Conservation (phyloP, 2,329 filamentous ascomycete species). For the Curvularia verruculosa region DNA sequence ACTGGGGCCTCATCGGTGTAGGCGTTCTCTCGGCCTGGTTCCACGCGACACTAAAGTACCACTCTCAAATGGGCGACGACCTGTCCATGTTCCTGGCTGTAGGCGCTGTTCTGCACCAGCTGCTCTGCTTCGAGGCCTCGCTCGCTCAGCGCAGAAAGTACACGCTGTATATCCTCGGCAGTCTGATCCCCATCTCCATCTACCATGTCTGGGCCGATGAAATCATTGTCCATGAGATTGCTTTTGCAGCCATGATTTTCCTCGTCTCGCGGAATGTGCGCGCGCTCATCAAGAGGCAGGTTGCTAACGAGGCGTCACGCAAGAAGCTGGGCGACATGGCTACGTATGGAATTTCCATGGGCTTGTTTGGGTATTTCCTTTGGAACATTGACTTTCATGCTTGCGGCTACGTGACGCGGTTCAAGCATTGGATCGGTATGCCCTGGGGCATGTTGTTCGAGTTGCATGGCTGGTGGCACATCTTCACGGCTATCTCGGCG, state of each 20-base stretch:
- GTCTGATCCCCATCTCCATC: constrained; percentile 41
- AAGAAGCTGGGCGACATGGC: constrained; percentile 34
- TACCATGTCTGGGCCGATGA: constrained; percentile 50
- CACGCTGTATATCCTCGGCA: constrained; percentile 36
- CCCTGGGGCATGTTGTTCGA: constrained; percentile 64
- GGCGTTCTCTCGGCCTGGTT: constrained; percentile 52
- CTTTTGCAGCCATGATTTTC: constrained; percentile 52
- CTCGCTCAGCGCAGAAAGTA: constrained; percentile 29
- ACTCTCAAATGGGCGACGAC: constrained; percentile 61
- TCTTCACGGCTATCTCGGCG: constrained; percentile 64
- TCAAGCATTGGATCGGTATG: constrained; percentile 57
- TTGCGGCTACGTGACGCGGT: constrained; percentile 56
- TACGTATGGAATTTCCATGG: constrained; percentile 46
- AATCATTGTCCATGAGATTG: constrained; percentile 47
- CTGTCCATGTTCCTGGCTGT: constrained; percentile 64
- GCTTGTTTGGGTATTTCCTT: constrained; percentile 59
- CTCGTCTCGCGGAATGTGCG: constrained; percentile 44
- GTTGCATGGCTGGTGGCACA: constrained; percentile 69
- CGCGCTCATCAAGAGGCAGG: constrained; percentile 34
- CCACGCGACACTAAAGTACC: constrained; percentile 54
- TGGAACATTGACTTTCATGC: constrained; percentile 65
- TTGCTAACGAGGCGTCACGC: constrained; percentile 30
- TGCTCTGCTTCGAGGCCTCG: constrained; percentile 52
- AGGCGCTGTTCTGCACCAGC: constrained; percentile 59
- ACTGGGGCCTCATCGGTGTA: constrained; percentile 53